A percentile compares a stretch with the other conserved stretches of the same genome.
These are phyloP conservation scores for Arachis hypogaea DNA, from an alignment of 306 rosid genomes.

Conservation along the genomic window DNA sequence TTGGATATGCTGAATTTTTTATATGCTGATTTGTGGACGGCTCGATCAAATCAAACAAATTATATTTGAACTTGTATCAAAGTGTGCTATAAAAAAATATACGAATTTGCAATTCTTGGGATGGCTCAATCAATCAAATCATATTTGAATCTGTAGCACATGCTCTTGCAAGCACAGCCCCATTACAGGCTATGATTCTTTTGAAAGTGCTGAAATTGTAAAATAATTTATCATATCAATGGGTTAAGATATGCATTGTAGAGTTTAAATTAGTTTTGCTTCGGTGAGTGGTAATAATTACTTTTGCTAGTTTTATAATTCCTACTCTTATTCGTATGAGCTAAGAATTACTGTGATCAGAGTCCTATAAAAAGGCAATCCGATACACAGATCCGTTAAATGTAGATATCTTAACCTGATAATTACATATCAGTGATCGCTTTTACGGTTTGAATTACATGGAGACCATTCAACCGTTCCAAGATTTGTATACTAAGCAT, in stretches of 20 bases:
- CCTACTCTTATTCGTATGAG: not conserved
- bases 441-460: too few species aligned
- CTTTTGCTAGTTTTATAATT: conserved; percentile 32
- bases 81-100: not conserved
- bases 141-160: too few species aligned
- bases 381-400: too few species aligned
- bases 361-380: too few species aligned
- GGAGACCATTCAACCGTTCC: too few species aligned
- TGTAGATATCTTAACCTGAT: too few species aligned
- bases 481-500: too few species aligned
- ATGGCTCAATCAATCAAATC: too few species aligned
- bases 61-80: conserved; percentile 36
- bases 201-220: conserved; percentile 43
- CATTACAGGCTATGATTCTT: conserved; percentile 40
- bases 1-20: conserved; percentile 28
- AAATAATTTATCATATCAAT: conserved; percentile 39
- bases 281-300: conserved; percentile 43
- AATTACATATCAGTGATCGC: too few species aligned
- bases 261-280: conserved; percentile 59
- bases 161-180: conserved; percentile 27
- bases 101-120: too few species aligned
- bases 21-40: conserved; percentile 18
- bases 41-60: not conserved
- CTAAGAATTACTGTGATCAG: too few species aligned
- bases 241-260: conserved; percentile 53